Evolutionary conservation across 2,329 filamentous ascomycete genomes (phyloP).

Genomic region (Epichloe hybrida): DNA sequence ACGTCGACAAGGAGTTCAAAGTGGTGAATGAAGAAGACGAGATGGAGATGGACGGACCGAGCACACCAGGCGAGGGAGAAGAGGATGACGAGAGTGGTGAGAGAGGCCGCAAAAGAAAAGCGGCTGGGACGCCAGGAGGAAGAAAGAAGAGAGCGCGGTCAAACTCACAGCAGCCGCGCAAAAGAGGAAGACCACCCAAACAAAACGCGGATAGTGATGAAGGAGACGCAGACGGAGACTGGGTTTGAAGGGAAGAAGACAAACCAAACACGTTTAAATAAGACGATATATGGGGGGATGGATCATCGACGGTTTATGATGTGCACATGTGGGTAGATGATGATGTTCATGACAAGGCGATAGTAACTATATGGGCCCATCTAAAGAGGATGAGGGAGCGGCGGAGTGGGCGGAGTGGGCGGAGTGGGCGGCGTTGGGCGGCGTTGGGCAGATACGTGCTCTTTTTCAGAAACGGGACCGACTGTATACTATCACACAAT

Average conservation of each 20-base stretch:
- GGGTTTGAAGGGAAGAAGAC: constrained; percentile 14
- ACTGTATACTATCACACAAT: background rate
- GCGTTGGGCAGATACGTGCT: background rate
- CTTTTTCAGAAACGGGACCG: background rate
- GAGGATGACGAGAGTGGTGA: constrained; percentile 35
- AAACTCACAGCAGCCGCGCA: constrained; percentile 34
- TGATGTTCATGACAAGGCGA: background rate
- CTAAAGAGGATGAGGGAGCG: background rate
- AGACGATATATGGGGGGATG: background rate
- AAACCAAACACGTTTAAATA: background rate
- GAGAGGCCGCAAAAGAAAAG: constrained; percentile 45
- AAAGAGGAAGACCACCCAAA: constrained; percentile 39
- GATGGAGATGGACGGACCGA: constrained; percentile 33
- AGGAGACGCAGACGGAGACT: constrained; percentile 23
- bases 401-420: background rate
- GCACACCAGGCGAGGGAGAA: constrained; percentile 37
- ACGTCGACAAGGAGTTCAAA: constrained; percentile 67
- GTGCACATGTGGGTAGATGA: background rate
- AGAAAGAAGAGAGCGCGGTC: constrained; percentile 47
- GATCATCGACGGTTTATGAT: background rate
- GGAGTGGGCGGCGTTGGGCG: background rate
- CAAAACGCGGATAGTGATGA: constrained; percentile 26
- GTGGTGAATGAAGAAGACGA: constrained; percentile 51
- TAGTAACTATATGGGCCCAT: background rate
- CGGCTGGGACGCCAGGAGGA: constrained; percentile 32